Evolutionary conservation across 1,139 yeast species (phyloP), one percentile per base, ranked within the genome.

Genomic region (Blastobotrys buckinghamii): DNA sequence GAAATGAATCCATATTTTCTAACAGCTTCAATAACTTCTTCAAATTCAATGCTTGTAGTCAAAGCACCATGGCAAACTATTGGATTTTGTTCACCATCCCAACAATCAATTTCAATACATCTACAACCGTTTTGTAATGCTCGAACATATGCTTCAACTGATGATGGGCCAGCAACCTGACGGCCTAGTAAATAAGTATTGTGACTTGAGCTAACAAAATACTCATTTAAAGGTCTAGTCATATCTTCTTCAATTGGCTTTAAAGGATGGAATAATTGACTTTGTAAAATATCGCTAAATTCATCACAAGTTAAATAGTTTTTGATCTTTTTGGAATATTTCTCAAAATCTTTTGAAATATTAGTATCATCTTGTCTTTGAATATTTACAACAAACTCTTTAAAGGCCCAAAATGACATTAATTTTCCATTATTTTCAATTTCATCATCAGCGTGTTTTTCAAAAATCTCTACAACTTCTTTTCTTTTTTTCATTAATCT

Each of bases 11-110:
- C 95, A 66, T 87, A 88, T 62, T 87, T 84, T 55, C 82, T 77
- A 12, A 92, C 78, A 0, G 89, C 78, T 42, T 75, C 77, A 13
- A 89, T 67, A 1, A 90, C 97, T 55, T 83, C 82, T 17, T 71
- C 66, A 44, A 92, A 75, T 1, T 81, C 78, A 22, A 92, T 79
- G 0, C 89, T 77, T 0, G 84, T 73, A 0, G 97, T 88, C 52
- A 92, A 78, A 0, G 95, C 77, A 0, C 98, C 98, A 66, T 94
- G 99, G 35, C 85, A 84, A 0, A 94, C 97, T 0, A 87, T 78
- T 0, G 98, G 98, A 2, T 83, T 88, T n/a, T 59, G 58, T 24
- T 73, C 75, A 9, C 95, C 94, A 67, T 92, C 96, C 98, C 98
- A 94, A 20, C 94, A 75, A 65, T 94, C 99, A 39, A 94, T 80